Conservation (phyloP, 441 rosid genomes). For the Erodium moschatum region DNA sequence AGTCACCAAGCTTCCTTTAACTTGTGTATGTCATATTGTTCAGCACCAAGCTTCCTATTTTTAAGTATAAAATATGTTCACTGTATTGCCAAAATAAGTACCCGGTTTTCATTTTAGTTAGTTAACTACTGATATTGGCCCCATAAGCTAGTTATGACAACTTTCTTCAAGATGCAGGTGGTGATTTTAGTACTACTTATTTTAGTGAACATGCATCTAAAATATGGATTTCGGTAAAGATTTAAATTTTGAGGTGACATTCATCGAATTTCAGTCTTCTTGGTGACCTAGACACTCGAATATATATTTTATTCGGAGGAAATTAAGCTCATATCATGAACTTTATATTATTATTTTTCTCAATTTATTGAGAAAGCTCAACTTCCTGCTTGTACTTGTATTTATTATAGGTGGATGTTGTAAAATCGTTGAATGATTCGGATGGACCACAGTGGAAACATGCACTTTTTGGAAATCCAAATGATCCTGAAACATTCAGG, state of each 20-base stretch:
- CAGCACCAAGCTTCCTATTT: background rate
- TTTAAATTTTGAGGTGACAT: background rate
- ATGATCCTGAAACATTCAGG: constrained; percentile 91
- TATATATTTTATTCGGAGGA: background rate
- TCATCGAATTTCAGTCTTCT: background rate
- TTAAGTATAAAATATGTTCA: background rate
- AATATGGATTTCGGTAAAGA: background rate
- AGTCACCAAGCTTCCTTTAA: background rate
- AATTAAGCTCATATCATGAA: background rate
- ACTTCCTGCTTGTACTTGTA: constrained; percentile 20
- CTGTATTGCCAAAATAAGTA: background rate
- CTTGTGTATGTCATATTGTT: background rate
- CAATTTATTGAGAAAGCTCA: background rate
- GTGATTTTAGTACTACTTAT: too few relatives aligned
- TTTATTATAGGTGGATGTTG: constrained; percentile 63
- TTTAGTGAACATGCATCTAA: background rate
- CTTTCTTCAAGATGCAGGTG: background rate
- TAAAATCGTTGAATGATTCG: constrained; percentile 68
- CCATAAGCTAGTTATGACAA: background rate
- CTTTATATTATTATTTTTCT: background rate
- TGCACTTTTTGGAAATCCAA: constrained; percentile 95
- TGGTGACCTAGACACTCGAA: constrained; percentile 2
- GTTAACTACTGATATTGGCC: background rate
- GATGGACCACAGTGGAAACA: constrained; percentile 84
- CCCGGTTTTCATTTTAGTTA: too few relatives aligned